Evolutionary conservation across 352 stramenopile genomes (phyloP).

Genomic region (Albugo candida): DNA sequence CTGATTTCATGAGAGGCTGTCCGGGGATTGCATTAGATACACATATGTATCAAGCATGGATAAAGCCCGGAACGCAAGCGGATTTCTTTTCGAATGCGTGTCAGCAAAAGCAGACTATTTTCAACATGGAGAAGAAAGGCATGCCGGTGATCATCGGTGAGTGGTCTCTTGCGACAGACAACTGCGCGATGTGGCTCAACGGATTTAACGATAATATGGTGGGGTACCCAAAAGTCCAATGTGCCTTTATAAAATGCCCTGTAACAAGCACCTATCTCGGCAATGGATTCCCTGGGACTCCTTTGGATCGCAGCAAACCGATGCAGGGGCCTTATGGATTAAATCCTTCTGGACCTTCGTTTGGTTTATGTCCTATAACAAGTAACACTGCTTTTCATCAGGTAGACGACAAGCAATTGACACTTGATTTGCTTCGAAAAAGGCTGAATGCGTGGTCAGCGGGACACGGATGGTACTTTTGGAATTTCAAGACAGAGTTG

Average conservation of each 20-base stretch:
- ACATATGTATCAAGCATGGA: conserved; percentile 91
- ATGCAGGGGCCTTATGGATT: conserved; percentile 70
- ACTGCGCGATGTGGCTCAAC: conserved; percentile 73
- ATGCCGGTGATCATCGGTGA: conserved; percentile 91
- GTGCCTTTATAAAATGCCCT: conserved; percentile 71
- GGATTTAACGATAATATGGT: conserved; percentile 81
- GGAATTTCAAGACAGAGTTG: conserved; percentile 90
- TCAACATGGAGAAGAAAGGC: conserved; percentile 79
- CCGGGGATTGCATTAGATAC: conserved; percentile 88
- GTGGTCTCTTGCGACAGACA: conserved; percentile 80
- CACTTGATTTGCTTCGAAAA: conserved; percentile 68
- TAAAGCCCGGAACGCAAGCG: conserved; percentile 31
- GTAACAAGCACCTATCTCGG: conserved; percentile 78
- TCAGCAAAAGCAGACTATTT: conserved; percentile 73
- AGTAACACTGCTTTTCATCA: conserved; percentile 70
- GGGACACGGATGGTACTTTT: conserved; percentile 90
- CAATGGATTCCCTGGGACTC: conserved; percentile 71
- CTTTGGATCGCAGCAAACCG: conserved; percentile 67
- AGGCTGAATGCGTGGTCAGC: conserved; percentile 83
- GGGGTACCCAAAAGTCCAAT: conserved; percentile 82
- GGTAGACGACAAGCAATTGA: conserved; percentile 59
- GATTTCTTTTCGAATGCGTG: conserved; percentile 85
- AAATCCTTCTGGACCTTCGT: conserved; percentile 68
- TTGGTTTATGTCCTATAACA: conserved; percentile 72
- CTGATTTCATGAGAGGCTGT: conserved; percentile 60